These are phyloP conservation scores for Pleodorina starrii DNA, from an alignment of 139 green algal species.

Conservation along the genomic window DNA sequence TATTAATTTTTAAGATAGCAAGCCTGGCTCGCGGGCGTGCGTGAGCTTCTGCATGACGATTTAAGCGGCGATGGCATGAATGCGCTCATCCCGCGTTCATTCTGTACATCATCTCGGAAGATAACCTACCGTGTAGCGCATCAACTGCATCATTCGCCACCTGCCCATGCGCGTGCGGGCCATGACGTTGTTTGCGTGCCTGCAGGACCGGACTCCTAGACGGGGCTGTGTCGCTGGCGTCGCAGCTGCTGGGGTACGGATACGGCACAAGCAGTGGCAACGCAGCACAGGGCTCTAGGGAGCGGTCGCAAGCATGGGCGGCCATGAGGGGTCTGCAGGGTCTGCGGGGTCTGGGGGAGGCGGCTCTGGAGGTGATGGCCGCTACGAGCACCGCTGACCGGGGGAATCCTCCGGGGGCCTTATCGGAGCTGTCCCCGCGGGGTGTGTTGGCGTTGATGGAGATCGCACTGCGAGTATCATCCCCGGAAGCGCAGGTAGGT, in stretches of 20 bases:
- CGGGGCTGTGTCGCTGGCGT: constrained; percentile 66
- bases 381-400: background rate
- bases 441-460: constrained; percentile 70
- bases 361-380: constrained; percentile 29
- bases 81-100: no score
- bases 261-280: constrained; percentile 55
- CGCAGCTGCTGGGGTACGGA: constrained; percentile 67
- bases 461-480: constrained; percentile 48
- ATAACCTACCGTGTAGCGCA: no score
- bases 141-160: no score
- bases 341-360: constrained; percentile 49
- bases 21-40: no score
- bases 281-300: constrained; percentile 49
- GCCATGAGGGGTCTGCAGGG: no score
- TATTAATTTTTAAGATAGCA: no score
- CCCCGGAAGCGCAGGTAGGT: constrained; percentile 60
- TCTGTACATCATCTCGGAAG: no score
- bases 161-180: no score
- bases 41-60: no score
- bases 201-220: constrained; percentile 70
- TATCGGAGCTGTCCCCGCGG: constrained; percentile 76
- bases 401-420: background rate
- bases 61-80: no score
- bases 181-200: no score
- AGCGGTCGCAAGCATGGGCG: no score